Percentiles rank a stretch among this genome's conserved stretches.
These are phyloP conservation scores for Taphrina populina DNA, from an alignment of 1,139 yeast species.

Conservation along the genomic window DNA sequence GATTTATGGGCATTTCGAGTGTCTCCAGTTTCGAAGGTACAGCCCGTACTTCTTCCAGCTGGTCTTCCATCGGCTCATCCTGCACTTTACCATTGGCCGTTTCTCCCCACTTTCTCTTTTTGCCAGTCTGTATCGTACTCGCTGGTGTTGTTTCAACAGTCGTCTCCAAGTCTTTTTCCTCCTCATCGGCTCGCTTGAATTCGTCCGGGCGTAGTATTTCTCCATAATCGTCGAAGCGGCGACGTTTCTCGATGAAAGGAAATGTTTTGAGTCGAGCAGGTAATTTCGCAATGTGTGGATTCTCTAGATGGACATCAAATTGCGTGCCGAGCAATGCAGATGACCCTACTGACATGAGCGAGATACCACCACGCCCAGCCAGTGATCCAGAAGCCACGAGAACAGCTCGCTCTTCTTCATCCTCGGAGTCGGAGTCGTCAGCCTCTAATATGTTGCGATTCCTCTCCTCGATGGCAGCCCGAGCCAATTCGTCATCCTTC, in stretches of 20 bases:
- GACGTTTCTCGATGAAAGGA: constrained; percentile 59
- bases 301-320: constrained; percentile 35
- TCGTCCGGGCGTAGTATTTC: constrained; percentile 63
- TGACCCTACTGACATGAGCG: constrained; percentile 31
- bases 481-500: constrained; percentile 53
- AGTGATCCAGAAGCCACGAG: constrained; percentile 21
- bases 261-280: constrained; percentile 56
- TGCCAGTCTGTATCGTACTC: constrained; percentile 31
- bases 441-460: constrained; percentile 56
- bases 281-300: constrained; percentile 23
- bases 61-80: constrained; percentile 23
- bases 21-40: constrained; percentile 38
- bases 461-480: constrained; percentile 58
- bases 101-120: constrained; percentile 35
- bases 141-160: constrained; percentile 23
- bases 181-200: constrained; percentile 50
- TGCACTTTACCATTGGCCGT: constrained; percentile 31
- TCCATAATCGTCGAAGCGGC: constrained; percentile 81
- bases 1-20: constrained; percentile 35
- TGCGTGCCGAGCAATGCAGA: constrained; percentile 32
- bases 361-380: constrained; percentile 18
- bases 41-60: constrained; percentile 6
- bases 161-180: constrained; percentile 27
- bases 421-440: constrained; percentile 44
- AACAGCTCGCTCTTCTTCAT: constrained; percentile 41